A percentile compares a stretch with the other conserved stretches of the same genome.
phyloP scores from a whole-genome alignment of 1,284 basidiomycete genomes.

The Pyrrhoderma noxium region DNA sequence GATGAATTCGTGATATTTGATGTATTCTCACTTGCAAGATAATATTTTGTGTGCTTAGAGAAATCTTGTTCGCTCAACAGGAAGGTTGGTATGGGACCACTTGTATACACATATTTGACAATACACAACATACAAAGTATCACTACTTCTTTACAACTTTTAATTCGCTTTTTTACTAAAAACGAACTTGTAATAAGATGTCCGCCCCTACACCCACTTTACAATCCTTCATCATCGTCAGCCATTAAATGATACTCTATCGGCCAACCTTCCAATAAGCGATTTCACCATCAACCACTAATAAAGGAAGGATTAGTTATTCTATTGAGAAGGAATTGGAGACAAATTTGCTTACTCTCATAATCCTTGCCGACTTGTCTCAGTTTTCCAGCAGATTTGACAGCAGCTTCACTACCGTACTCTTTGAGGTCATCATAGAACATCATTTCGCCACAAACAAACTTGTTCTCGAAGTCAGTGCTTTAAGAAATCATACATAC shows the following conservation, averaged over 20 bases:
- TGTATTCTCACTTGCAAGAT: too few relatives aligned
- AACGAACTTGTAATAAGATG: too few relatives aligned
- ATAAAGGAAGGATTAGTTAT: slow-evolving; percentile 8
- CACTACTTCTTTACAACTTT: too few relatives aligned
- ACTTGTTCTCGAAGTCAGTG: slow-evolving; percentile 95
- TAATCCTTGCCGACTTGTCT: slow-evolving; percentile 97
- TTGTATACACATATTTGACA: neutral
- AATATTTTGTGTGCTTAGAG: too few relatives aligned
- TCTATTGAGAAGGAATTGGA: neutral
- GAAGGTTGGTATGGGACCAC: neutral
- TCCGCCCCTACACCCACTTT: too few relatives aligned
- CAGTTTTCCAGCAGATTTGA: slow-evolving; percentile 94
- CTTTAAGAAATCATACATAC: slow-evolving; percentile 32
- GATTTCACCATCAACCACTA: slow-evolving; percentile 80
- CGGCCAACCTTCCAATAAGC: slow-evolving; percentile 63
- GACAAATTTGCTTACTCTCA: slow-evolving; percentile 46
- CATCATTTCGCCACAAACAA: slow-evolving; percentile 99
- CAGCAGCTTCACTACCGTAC: slow-evolving; percentile 82
- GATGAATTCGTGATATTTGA: too few relatives aligned
- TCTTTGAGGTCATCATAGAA: slow-evolving; percentile 87
- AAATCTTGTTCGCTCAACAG: too few relatives aligned
- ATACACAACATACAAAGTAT: neutral
- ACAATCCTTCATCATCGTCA: too few relatives aligned
- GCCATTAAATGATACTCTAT: neutral
- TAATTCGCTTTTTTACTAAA: neutral